Conservation (phyloP, 257 asterid genomes). For the Nicotiana obtusifolia region DNA sequence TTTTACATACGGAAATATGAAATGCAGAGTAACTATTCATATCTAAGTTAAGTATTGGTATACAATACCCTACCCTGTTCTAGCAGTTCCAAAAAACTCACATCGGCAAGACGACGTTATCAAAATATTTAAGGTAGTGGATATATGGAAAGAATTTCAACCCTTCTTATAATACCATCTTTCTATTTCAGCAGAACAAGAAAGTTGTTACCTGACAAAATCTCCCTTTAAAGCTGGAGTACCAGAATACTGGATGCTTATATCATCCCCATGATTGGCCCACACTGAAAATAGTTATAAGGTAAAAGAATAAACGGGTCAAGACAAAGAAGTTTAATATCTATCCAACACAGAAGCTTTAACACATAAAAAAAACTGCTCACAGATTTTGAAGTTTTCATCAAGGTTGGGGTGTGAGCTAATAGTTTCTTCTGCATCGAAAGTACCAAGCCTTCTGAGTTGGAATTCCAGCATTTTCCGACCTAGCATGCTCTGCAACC, state of each 20-base stretch:
- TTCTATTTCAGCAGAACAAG: background rate
- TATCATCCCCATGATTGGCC: slow-evolving; percentile 95
- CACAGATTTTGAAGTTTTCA: slow-evolving; percentile 58
- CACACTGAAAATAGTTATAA: slow-evolving; percentile 59
- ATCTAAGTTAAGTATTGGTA: background rate
- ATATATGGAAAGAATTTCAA: background rate
- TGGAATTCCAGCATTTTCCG: slow-evolving; percentile 89
- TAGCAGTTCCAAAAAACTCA: background rate
- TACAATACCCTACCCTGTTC: background rate
- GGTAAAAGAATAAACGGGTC: slow-evolving; percentile 8
- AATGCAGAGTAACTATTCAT: background rate
- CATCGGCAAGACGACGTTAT: background rate
- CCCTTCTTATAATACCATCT: background rate
- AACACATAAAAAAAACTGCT: slow-evolving; percentile 22
- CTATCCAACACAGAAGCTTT: background rate
- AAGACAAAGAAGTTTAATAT: background rate
- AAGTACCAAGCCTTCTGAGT: slow-evolving; percentile 80
- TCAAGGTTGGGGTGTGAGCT: slow-evolving; percentile 64
- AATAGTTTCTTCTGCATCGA: slow-evolving; percentile 62
- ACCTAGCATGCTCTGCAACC: slow-evolving; percentile 83
- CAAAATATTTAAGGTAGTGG: background rate
- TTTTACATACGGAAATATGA: background rate
- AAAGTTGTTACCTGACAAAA: slow-evolving; percentile 70
- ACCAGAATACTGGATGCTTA: slow-evolving; percentile 92
- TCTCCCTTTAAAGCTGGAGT: slow-evolving; percentile 98